Evolutionary conservation across 495 filamentous ascomycete species (phyloP).

Genomic region (Monascus purpureus): DNA sequence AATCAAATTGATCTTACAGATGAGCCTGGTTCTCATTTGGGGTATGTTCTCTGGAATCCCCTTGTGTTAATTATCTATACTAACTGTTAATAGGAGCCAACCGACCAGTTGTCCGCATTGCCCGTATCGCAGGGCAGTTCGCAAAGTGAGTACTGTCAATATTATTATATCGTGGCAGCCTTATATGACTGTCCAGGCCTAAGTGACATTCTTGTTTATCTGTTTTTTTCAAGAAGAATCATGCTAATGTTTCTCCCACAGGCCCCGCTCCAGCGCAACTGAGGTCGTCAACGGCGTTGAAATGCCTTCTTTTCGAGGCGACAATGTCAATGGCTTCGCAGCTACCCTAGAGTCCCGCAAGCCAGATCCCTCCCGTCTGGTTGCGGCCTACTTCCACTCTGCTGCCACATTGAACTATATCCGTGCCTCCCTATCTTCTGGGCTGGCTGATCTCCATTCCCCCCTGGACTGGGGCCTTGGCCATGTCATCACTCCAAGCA

Average conservation of each 20-base stretch:
- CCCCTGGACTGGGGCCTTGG: conserved; percentile 90
- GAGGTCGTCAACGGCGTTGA: conserved; percentile 68
- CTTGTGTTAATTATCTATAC: not conserved
- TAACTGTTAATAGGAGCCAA: conserved; percentile 39
- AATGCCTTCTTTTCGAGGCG: conserved; percentile 82
- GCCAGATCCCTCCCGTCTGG: conserved; percentile 69
- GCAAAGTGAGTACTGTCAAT: conserved; percentile 43
- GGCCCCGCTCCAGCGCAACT: conserved; percentile 73
- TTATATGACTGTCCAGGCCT: not conserved
- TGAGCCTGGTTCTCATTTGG: conserved; percentile 88
- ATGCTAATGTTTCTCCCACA: conserved; percentile 5
- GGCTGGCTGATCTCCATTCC: conserved; percentile 84
- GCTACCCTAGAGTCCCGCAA: conserved; percentile 44
- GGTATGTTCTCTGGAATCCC: conserved; percentile 26
- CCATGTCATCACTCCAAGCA: conserved; percentile 72
- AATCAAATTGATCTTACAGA: conserved; percentile 90
- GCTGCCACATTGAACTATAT: conserved; percentile 88
- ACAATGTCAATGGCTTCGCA: conserved; percentile 86
- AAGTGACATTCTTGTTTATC: not conserved
- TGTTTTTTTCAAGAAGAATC: conserved; percentile 3
- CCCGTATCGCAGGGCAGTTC: conserved; percentile 92
- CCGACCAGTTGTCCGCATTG: conserved; percentile 89
- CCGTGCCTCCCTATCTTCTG: conserved; percentile 66
- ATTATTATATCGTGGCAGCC: not conserved
- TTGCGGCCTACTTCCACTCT: conserved; percentile 91